Evolutionary conservation across 495 filamentous ascomycete genomes (phyloP), one percentile per base, ranked within the genome.

Genomic region (Talaromyces adpressus): DNA sequence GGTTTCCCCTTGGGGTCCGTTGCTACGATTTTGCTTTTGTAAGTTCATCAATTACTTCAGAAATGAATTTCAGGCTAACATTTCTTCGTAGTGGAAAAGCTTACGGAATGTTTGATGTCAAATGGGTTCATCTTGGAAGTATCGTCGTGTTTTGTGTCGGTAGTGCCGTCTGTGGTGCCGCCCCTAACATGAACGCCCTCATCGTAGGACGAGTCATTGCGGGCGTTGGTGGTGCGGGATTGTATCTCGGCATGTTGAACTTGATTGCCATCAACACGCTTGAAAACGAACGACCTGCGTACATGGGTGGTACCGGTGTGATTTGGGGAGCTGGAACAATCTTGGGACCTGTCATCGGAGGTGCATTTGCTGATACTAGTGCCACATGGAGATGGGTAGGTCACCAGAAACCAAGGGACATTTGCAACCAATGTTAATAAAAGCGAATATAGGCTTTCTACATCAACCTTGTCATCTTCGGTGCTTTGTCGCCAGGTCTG

Each of bases 401-500:
- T 27, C 49, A 25, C 6, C 18, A 4, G 4, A 23, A 22, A 18
- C 49, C 18, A 1, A 1, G 9, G 20, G 3, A 18, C 8, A 53
- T 16, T 27, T 3, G n/a, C 0, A 2, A 22, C 11, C 2, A 1
- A 53, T 53, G n/a, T 22, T 53, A 25, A 53, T 7, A 3, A 53
- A 1, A 23, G 9, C 1, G 1, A 53, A 11, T 53, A 18, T 18
- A 53, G 49, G 49, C 65, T 18, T 45, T 45, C 14, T 74, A 72
- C 36, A 72, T 91, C 70, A 91, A 88, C 67, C 73, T 87, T n/a
- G 64, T 76, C 47, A 70, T 87, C 32, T 79, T 77, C 22, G 86
- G 66, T 7, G 62, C 77, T 6, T 78, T 78, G 22, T 71, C 78
- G 1, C 87, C 87, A 0, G 74, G 79, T 39, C 87, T 82, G 66